Evolutionary conservation across 2,329 filamentous ascomycete species (phyloP).

Genomic region (Hypoxylon sp.): DNA sequence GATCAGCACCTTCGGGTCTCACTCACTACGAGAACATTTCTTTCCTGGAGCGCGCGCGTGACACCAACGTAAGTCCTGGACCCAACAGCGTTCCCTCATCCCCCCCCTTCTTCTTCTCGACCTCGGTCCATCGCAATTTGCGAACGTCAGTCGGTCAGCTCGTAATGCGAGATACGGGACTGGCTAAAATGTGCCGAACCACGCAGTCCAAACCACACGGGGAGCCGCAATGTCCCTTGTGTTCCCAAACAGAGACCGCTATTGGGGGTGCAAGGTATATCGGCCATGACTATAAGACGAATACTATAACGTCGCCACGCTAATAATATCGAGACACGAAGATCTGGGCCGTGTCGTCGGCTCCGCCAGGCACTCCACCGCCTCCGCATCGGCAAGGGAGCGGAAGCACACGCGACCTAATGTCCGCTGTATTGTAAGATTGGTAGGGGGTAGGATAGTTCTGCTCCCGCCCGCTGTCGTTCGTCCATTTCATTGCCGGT

Average conservation of each 20-base stretch:
- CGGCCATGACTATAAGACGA: conserved; percentile 27
- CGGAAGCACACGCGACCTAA: conserved; percentile 33
- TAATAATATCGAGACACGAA: conserved; percentile 45
- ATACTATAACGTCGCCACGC: conserved; percentile 32
- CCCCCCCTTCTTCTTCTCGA: background rate
- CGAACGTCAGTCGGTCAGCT: conserved; percentile 18
- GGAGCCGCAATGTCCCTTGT: conserved; percentile 42
- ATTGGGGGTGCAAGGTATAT: conserved; percentile 31
- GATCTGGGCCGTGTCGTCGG: conserved; percentile 39
- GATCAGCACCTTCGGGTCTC: conserved; percentile 23
- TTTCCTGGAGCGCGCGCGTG: conserved; percentile 19
- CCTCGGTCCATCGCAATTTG: conserved; percentile 7
- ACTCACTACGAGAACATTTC: conserved; percentile 10
- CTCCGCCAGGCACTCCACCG: conserved; percentile 42
- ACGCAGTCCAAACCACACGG: conserved; percentile 30
- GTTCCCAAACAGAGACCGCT: conserved; percentile 15
- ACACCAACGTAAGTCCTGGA: conserved; percentile 18
- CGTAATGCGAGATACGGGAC: conserved; percentile 26
- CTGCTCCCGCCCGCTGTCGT: conserved; percentile 25
- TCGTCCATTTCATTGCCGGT: conserved; percentile 37
- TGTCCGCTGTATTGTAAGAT: conserved; percentile 40
- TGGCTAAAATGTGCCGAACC: conserved; percentile 36
- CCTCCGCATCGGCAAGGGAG: conserved; percentile 41
- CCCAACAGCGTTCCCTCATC: background rate
- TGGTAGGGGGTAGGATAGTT: conserved; percentile 6